Conservation (phyloP, 1,284 basidiomycete species). For the Trichosporon faecale region DNA sequence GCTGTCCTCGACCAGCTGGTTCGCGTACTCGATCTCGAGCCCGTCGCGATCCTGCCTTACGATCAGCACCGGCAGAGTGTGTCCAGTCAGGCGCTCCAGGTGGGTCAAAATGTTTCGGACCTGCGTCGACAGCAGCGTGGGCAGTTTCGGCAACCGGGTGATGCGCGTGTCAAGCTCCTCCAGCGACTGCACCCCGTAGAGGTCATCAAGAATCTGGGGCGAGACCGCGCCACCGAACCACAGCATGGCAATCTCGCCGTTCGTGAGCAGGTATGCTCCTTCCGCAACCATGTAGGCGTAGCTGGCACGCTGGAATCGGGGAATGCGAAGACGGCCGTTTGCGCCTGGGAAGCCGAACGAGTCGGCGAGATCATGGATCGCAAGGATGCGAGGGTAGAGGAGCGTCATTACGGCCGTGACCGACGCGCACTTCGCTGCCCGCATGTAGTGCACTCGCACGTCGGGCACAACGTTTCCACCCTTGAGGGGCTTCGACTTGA, state of each 20-base stretch:
- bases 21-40: constrained; percentile 90
- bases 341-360: constrained; percentile 61
- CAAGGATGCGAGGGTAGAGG: constrained; percentile 85
- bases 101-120: constrained; percentile 76
- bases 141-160: constrained; percentile 69
- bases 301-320: constrained; percentile 77
- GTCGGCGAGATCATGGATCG: constrained; percentile 79
- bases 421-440: constrained; percentile 68
- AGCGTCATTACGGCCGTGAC: constrained; percentile 70
- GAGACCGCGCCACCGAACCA: constrained; percentile 86
- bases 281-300: constrained; percentile 85
- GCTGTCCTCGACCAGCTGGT: constrained; percentile 94
- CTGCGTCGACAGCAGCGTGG: constrained; percentile 76
- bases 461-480: constrained; percentile 90
- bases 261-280: constrained; percentile 89
- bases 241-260: constrained; percentile 83
- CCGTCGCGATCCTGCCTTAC: constrained; percentile 92
- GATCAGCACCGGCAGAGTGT: constrained; percentile 66
- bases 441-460: constrained; percentile 82
- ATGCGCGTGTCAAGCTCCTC: constrained; percentile 69
- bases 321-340: constrained; percentile 64
- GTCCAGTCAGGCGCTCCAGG: constrained; percentile 65
- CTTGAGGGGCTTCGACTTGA: constrained; percentile 90
- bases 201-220: constrained; percentile 74
- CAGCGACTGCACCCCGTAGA: constrained; percentile 81